Conservation (phyloP, 2,329 filamentous ascomycete species). For the Neofusicoccum sp. region DNA sequence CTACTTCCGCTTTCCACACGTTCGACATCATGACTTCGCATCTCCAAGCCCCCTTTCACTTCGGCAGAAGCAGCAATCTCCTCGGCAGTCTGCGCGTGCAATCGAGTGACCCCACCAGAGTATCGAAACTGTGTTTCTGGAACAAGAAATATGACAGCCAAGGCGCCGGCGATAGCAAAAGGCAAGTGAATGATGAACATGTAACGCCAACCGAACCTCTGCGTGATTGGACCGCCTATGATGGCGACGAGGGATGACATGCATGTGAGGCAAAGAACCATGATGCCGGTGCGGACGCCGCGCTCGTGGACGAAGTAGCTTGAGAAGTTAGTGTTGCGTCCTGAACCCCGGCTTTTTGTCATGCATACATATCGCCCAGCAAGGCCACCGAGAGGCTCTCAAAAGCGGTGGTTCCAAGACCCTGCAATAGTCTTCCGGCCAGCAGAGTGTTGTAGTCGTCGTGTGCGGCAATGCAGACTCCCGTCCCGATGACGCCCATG, state of each 20-base stretch:
- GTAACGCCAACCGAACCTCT: constrained; percentile 29
- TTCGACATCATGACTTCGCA: not conserved
- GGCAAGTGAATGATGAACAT: constrained; percentile 33
- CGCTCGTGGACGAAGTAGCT: constrained; percentile 33
- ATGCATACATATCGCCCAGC: constrained; percentile 33
- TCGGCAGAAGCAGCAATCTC: not conserved
- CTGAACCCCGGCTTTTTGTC: too few species aligned
- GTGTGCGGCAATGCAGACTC: constrained; percentile 31
- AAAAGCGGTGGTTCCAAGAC: constrained; percentile 34
- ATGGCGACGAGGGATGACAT: constrained; percentile 31
- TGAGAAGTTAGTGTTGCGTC: too few species aligned
- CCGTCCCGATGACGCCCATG: constrained; percentile 32
- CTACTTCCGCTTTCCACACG: not conserved
- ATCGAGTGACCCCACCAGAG: not conserved
- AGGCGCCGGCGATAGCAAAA: constrained; percentile 26
- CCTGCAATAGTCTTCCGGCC: constrained; percentile 34
- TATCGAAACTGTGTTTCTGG: constrained; percentile 29
- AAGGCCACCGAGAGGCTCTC: constrained; percentile 34
- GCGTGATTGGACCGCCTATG: constrained; percentile 28
- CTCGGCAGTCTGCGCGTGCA: not conserved
- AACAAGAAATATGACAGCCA: constrained; percentile 28
- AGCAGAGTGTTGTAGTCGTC: constrained; percentile 33
- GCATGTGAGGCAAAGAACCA: constrained; percentile 33
- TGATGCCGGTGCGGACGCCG: constrained; percentile 29
- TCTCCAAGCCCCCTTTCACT: not conserved